Evolutionary conservation across 306 rosid species (phyloP), one percentile per base, ranked within the genome.

Genomic region (Cucumis hystrix): DNA sequence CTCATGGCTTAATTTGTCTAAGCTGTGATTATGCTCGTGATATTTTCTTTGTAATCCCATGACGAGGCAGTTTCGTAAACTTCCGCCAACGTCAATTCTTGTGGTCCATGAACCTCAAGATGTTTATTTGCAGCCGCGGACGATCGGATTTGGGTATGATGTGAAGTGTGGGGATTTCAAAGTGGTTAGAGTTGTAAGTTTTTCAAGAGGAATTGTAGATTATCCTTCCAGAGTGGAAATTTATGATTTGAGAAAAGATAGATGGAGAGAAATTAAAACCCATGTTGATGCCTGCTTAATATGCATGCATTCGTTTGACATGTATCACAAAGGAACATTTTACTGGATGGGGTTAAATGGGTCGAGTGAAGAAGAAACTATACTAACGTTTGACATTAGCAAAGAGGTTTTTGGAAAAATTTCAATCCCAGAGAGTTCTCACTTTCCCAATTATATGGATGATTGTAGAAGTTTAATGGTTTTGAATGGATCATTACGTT

Each of bases 191-290:
- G 30, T 28, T 28, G 2, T 28, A 2, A 28, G 30, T 28, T 2
- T 1, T 28, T 3, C 1, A 2, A 28, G 30, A 28, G 30, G 2
- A 1, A 1, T 28, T 28, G 30, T 28, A 1, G 0, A 2, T 1
- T 28, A 28, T 28, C 30, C 30, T 28, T 28, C 30, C 0, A 28
- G 2, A 28, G 69, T 63, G 30, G 69, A 63, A 63, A 5, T 63
- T 4, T 63, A 63, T n/a, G 20, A 25, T 63, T 63, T 63, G n/a
- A 28, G 69, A 9, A 63, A n/a, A 25, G 37, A 63, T 63, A 6
- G 9, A 18, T 28, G 41, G 69, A 23, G 69, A 63, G 69, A 14
- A 63, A 63, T 63, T 7, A 8, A 63, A 1, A 4, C 41, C 8
- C n/a, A n/a, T n/a, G n/a, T n/a, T n/a, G n/a, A n/a, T n/a, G n/a